Conservation (phyloP, 1,284 basidiomycete species). For the Pascua guehoae region DNA sequence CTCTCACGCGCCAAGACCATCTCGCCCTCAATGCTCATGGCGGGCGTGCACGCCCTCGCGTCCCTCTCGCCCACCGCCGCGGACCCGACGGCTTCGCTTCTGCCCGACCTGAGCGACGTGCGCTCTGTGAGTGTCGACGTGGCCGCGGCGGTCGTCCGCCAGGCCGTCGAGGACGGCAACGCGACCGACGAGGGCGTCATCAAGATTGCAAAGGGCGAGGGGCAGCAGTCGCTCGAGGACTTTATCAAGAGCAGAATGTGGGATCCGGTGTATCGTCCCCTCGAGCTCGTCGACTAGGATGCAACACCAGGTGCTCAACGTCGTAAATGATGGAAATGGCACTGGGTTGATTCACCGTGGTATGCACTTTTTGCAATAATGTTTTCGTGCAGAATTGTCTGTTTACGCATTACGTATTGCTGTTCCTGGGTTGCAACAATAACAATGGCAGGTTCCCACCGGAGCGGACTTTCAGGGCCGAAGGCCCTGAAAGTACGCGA, state of each 20-base stretch:
- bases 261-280: slow-evolving; percentile 45
- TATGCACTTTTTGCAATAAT: too few species aligned
- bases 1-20: slow-evolving; percentile 61
- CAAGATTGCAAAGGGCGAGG: slow-evolving; percentile 39
- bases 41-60: slow-evolving; percentile 63
- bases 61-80: slow-evolving; percentile 68
- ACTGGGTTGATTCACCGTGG: too few species aligned
- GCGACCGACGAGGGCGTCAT: slow-evolving; percentile 38
- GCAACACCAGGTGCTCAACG: too few species aligned
- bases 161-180: slow-evolving; percentile 67
- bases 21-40: slow-evolving; percentile 67
- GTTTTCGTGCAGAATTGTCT: too few species aligned
- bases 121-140: slow-evolving; percentile 53
- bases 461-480: too few species aligned
- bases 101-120: slow-evolving; percentile 65
- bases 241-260: slow-evolving; percentile 46
- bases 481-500: too few species aligned
- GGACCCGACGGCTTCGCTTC: slow-evolving; percentile 58
- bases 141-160: slow-evolving; percentile 72
- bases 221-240: slow-evolving; percentile 35
- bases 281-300: slow-evolving; percentile 38
- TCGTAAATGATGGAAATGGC: too few species aligned
- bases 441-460: too few species aligned
- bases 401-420: too few species aligned
- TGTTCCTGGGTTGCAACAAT: too few species aligned